Conservation (phyloP, 1,284 basidiomycete genomes). For the Hemileia vastatrix region DNA sequence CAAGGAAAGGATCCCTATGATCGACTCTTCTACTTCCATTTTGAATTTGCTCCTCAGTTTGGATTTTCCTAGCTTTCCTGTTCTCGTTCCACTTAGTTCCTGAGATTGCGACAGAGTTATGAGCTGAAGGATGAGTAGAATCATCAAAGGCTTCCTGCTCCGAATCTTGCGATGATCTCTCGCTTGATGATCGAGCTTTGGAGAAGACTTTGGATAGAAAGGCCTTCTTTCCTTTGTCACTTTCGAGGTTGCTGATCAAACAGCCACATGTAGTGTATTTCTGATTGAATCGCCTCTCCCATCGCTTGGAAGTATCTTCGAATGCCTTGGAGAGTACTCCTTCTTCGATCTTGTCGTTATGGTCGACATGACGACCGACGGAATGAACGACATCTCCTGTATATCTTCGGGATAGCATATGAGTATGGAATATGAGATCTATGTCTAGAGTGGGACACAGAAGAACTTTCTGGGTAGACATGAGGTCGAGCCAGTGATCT, state of each 20-base stretch:
- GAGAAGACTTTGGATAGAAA: neutral
- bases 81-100: too few species aligned
- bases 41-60: too few species aligned
- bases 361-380: constrained; percentile 35
- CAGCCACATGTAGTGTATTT: constrained; percentile 34
- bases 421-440: constrained; percentile 36
- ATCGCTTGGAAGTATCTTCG: constrained; percentile 29
- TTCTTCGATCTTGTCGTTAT: constrained; percentile 35
- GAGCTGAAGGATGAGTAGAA: too few species aligned
- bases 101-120: too few species aligned
- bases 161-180: constrained; percentile 1
- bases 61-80: too few species aligned
- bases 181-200: neutral
- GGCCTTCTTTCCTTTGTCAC: neutral
- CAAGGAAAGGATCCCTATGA: too few species aligned
- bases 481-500: constrained; percentile 23
- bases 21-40: too few species aligned
- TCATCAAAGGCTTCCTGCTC: too few species aligned
- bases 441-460: constrained; percentile 35
- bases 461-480: constrained; percentile 12
- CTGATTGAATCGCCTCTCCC: constrained; percentile 29
- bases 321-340: constrained; percentile 30
- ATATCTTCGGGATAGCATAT: constrained; percentile 29
- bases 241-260: constrained; percentile 13
- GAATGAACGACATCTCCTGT: constrained; percentile 25